Evolutionary conservation across 148 eudicot genomes (phyloP), one percentile per base, ranked within the genome.

Genomic region (Salicornia ramosissima): DNA sequence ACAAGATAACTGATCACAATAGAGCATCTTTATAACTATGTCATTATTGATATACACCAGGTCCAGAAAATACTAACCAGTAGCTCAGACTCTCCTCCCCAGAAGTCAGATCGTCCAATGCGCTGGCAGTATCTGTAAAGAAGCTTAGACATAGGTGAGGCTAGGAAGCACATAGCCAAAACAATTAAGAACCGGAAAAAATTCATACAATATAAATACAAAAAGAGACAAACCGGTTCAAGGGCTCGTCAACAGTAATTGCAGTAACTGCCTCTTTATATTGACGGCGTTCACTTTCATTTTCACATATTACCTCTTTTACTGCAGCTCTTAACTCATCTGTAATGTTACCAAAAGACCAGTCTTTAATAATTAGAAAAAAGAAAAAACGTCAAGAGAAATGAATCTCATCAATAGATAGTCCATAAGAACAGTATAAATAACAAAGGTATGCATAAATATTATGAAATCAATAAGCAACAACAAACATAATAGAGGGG

Each of bases 61-160:
- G 30, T 31, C 10, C 34, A 9, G 19, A 58, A 13, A 59, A n/a
- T 43, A 83, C 97, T 81, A 71, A 92, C 97, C 91, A 90, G 86
- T 67, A 93, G 81, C 78, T 93, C 98, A 43, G 98, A 87, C 77
- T 93, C 98, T 80, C 98, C 98, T 65, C 98, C 96, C 98, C 98
- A 93, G 63, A 93, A 93, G 78, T 93, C 96, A 71, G 90, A 74
- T 75, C 87, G 83, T 62, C 82, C 85, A 72, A 93, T 85, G 57
- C 98, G 91, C 75, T 86, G 94, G 86, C 98, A 93, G 81, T 93
- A 93, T 69, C 96, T 90, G 77, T 54, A 77, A 12, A 74, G 51
- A 67, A 57, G 49, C 36, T 60, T 55, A 8, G 40, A 36, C 4
- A 26, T 6, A 65, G 57, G 43, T 59, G 16, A 33, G 24, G 34